Evolutionary conservation across 106 monocot species (phyloP).

Genomic region (Dendrobium chrysotoxum): DNA sequence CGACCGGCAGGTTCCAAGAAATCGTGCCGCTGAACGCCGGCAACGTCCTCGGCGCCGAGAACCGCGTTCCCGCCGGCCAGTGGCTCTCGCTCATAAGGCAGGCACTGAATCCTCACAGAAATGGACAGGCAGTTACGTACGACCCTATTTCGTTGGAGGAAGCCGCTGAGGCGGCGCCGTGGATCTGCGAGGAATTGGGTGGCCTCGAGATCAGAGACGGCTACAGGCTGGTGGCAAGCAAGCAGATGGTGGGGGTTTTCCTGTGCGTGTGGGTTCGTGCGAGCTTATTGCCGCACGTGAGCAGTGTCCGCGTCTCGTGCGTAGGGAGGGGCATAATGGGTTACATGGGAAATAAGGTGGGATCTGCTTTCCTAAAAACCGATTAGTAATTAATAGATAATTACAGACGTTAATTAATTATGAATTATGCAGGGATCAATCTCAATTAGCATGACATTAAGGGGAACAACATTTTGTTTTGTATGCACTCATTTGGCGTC

Average conservation of each 20-base stretch:
- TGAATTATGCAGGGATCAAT: constrained; percentile 37
- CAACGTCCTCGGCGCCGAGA: constrained; percentile 52
- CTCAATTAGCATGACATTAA: constrained; percentile 49
- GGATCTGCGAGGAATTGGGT: background rate
- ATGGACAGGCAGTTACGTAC: background rate
- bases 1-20: constrained; percentile 52
- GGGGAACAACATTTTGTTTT: constrained; percentile 42
- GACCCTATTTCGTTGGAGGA: background rate
- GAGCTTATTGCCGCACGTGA: constrained; percentile 32
- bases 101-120: constrained; percentile 27
- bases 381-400: background rate
- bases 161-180: background rate
- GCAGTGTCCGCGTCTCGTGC: constrained; percentile 45
- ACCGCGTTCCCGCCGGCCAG: constrained; percentile 36
- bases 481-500: constrained; percentile 59
- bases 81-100: constrained; percentile 54
- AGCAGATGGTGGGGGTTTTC: constrained; percentile 78
- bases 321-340: constrained; percentile 75
- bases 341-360: constrained; percentile 82
- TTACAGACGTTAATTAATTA: background rate
- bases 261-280: constrained; percentile 62
- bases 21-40: constrained; percentile 62
- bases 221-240: constrained; percentile 53
- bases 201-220: background rate
- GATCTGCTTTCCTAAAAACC: background rate